Evolutionary conservation across 169 alveolate genomes (phyloP).

Genomic region (Cryptosporidium tyzzeri): DNA sequence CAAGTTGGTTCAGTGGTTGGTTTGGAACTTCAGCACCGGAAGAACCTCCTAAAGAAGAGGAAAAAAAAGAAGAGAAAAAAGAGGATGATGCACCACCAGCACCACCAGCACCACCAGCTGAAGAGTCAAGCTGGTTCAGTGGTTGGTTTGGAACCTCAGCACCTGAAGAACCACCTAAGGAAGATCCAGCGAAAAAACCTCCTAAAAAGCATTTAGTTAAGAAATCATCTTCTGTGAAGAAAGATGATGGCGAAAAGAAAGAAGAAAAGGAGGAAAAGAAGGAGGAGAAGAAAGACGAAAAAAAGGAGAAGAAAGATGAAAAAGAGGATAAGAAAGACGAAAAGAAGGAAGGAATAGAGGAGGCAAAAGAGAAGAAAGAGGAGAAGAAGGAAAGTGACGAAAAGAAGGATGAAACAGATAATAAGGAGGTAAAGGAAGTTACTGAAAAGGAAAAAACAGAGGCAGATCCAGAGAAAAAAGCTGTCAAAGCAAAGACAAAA

Average conservation of each 20-base stretch:
- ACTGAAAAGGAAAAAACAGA: background rate
- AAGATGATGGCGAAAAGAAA: background rate
- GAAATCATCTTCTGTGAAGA: background rate
- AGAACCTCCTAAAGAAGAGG: conserved; percentile 6
- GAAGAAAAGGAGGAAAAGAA: background rate
- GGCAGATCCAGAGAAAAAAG: background rate
- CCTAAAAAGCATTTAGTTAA: background rate
- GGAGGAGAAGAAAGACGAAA: background rate
- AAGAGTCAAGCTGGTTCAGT: conserved; percentile 42
- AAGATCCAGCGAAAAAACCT: conserved; percentile 64
- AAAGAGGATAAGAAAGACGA: background rate
- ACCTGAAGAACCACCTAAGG: conserved; percentile 13
- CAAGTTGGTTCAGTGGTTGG: conserved; percentile 63
- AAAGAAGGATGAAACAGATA: background rate
- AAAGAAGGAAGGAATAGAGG: background rate
- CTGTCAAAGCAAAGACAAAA: background rate
- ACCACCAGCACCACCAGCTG: background rate
- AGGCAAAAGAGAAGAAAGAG: background rate
- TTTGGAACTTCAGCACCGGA: conserved; percentile 20
- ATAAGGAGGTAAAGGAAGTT: background rate
- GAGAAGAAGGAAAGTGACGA: background rate
- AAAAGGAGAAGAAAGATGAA: background rate
- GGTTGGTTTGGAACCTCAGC: conserved; percentile 46
- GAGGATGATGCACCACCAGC: background rate
- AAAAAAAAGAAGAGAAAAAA: conserved; percentile 11